Evolutionary conservation across 176 grass and related monocot species (phyloP).

Genomic region (Phragmites australis): DNA sequence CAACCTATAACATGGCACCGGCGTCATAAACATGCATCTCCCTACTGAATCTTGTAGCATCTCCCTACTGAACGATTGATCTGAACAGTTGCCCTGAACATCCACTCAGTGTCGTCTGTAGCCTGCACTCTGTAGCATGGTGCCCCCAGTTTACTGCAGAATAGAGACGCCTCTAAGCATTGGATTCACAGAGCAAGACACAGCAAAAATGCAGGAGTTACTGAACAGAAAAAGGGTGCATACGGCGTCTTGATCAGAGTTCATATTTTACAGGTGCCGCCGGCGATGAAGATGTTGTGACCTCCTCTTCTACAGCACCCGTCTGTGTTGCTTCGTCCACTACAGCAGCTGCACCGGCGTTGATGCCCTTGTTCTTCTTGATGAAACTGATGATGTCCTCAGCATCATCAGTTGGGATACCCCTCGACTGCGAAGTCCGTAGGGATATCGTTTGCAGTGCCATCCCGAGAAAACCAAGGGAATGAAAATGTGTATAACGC

Average conservation of each 20-base stretch:
- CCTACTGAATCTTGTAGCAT: background rate
- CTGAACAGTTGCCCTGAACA: background rate
- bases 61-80: background rate
- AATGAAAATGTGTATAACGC: background rate
- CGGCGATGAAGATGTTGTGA: background rate
- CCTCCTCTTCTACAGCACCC: conserved; percentile 27
- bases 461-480: conserved; percentile 59
- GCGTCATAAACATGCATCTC: no score
- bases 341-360: conserved; percentile 1
- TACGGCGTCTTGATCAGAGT: conserved; percentile 54
- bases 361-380: conserved; percentile 58
- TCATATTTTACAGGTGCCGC: conserved; percentile 62
- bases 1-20: background rate
- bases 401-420: conserved; percentile 66
- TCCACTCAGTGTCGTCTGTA: background rate
- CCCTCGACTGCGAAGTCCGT: conserved; percentile 56
- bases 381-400: conserved; percentile 68
- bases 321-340: conserved; percentile 24
- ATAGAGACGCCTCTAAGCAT: background rate
- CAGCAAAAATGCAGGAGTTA: background rate
- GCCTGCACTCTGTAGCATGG: background rate
- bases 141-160: background rate
- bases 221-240: background rate
- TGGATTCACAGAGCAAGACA: background rate
- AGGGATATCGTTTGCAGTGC: conserved; percentile 64